These are phyloP conservation scores for Boechera stricta DNA, from an alignment of 345 rosid species.

Conservation along the genomic window DNA sequence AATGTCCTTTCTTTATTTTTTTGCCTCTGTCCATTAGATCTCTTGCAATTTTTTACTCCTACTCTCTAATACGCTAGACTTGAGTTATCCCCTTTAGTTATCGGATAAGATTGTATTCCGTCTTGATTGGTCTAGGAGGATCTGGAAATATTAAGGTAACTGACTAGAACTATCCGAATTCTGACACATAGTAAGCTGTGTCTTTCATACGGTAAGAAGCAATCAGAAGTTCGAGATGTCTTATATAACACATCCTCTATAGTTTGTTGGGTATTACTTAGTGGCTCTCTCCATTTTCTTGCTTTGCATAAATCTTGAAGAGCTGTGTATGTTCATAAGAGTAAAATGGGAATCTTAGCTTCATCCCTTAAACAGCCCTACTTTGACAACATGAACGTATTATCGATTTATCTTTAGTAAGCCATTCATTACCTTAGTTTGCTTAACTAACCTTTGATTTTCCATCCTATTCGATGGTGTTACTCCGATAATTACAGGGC, in stretches of 20 bases:
- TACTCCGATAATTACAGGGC: too few relatives aligned
- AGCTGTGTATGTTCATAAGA: neutral
- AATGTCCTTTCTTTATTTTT: too few relatives aligned
- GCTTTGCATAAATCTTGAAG: neutral
- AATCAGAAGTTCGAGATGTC: neutral
- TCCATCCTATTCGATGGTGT: too few relatives aligned
- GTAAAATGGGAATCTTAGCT: constrained; percentile 2
- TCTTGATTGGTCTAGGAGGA: neutral
- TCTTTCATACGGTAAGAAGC: neutral
- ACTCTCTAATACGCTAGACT: too few relatives aligned
- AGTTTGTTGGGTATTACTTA: neutral
- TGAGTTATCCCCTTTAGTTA: neutral
- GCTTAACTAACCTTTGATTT: too few relatives aligned
- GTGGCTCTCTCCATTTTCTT: neutral
- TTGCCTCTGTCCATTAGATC: too few relatives aligned
- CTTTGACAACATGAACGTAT: too few relatives aligned
- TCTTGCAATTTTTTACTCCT: too few relatives aligned
- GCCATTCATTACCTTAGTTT: too few relatives aligned
- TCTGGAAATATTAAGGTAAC: neutral
- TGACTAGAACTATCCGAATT: neutral
- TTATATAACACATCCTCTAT: neutral
- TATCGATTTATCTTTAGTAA: too few relatives aligned
- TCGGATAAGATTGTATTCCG: neutral
- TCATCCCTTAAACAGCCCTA: constrained; percentile 3
- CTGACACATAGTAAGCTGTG: neutral